These are phyloP conservation scores for Epichloe festucae DNA, from an alignment of 2,329 filamentous ascomycete genomes.

Conservation along the genomic window DNA sequence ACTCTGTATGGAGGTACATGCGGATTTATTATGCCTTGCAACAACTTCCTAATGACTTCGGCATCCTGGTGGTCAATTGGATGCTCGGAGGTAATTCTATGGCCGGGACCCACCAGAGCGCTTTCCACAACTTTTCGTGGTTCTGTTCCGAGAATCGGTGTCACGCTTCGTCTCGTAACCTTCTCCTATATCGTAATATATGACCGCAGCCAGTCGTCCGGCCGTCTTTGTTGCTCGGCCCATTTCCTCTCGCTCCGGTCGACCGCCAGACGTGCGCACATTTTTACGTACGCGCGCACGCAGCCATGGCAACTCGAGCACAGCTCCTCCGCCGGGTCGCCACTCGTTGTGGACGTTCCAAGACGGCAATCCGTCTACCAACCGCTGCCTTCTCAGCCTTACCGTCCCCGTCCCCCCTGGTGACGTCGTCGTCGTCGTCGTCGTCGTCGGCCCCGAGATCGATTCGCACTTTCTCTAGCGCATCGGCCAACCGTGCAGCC, in stretches of 20 bases:
- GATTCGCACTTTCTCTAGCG: constrained; percentile 12
- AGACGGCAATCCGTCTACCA: background rate
- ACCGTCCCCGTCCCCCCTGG: constrained; percentile 8
- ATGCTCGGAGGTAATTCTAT: constrained; percentile 1
- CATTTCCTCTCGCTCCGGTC: background rate
- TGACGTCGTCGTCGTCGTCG: constrained; percentile 9
- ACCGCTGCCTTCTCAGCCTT: background rate
- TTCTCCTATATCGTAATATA: too few relatives aligned
- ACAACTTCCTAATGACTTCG: too few relatives aligned
- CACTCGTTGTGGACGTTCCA: background rate
- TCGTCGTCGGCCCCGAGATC: constrained; percentile 13
- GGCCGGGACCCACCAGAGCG: background rate
- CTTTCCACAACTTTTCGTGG: too few relatives aligned
- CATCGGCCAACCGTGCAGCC: constrained; percentile 12
- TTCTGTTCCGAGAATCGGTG: background rate
- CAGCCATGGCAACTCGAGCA: constrained; percentile 4
- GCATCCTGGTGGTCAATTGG: background rate
- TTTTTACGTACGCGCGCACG: background rate
- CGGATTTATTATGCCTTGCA: too few relatives aligned
- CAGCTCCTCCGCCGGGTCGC: constrained; percentile 4
- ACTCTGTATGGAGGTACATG: too few relatives aligned
- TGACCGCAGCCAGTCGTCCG: background rate
- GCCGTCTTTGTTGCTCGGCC: background rate
- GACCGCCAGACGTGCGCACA: background rate
- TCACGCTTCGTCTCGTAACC: background rate